phyloP scores from a whole-genome alignment of 768 basidiomycete genomes.

The Tricholoma bakamatsutake region DNA sequence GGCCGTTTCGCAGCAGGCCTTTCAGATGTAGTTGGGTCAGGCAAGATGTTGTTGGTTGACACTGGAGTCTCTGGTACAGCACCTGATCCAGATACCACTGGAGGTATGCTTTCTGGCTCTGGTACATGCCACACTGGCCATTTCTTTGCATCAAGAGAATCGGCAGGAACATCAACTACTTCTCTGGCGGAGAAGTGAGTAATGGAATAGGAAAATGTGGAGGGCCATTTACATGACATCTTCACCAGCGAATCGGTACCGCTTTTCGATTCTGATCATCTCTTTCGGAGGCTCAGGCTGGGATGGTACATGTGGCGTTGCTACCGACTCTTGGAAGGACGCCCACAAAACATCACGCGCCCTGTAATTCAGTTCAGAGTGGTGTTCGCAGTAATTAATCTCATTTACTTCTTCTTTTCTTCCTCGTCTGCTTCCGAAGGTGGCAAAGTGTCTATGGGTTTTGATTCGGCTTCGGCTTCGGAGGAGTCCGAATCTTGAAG shows the following conservation, averaged over 20 bases:
- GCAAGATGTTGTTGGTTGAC: background rate
- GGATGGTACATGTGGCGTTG: slow-evolving; percentile 21
- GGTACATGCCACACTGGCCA: slow-evolving; percentile 55
- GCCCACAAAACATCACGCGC: slow-evolving; percentile 62
- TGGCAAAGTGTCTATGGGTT: slow-evolving; percentile 27
- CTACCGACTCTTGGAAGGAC: slow-evolving; percentile 60
- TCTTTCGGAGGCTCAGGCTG: slow-evolving; percentile 23
- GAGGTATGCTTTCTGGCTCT: background rate
- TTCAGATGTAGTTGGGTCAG: slow-evolving; percentile 10
- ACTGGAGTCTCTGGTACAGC: slow-evolving; percentile 1
- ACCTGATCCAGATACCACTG: slow-evolving; percentile 4
- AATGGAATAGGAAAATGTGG: background rate
- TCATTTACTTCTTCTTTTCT: slow-evolving; percentile 39
- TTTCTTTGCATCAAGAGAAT: slow-evolving; percentile 68
- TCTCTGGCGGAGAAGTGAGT: slow-evolving; percentile 42
- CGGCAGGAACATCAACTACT: slow-evolving; percentile 64
- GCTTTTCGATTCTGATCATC: slow-evolving; percentile 63
- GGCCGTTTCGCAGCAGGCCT: slow-evolving; percentile 37
- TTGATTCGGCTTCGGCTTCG: slow-evolving; percentile 28
- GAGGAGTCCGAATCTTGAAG: slow-evolving; percentile 21
- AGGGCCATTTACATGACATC: slow-evolving; percentile 52
- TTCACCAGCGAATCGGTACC: slow-evolving; percentile 73
- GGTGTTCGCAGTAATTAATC: slow-evolving; percentile 1
- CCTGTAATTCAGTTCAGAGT: slow-evolving; percentile 27
- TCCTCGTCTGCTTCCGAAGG: slow-evolving; percentile 28